Conservation (phyloP, 495 filamentous ascomycete genomes). For the Penicillium paradoxum region DNA sequence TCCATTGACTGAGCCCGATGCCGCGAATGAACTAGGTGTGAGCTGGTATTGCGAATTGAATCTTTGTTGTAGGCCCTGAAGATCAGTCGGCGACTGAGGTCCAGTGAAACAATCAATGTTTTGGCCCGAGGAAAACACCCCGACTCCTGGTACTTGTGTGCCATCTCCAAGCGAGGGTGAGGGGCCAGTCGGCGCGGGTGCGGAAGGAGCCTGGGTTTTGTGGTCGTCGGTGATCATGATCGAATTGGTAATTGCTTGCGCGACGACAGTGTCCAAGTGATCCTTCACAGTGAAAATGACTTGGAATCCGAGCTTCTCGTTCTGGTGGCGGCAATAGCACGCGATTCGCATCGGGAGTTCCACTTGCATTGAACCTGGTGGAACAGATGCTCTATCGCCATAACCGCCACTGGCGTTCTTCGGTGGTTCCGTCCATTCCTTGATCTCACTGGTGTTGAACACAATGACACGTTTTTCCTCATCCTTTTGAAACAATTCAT, state of each 20-base stretch:
- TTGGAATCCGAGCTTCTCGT: constrained; percentile 85
- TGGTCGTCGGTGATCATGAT: constrained; percentile 98
- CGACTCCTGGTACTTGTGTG: constrained; percentile 40
- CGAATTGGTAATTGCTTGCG: constrained; percentile 77
- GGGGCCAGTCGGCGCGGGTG: constrained; percentile 31
- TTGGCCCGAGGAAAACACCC: constrained; percentile 41
- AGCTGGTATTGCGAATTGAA: constrained; percentile 44
- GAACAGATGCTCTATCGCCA: constrained; percentile 38
- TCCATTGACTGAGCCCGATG: constrained; percentile 33
- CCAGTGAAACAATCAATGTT: constrained; percentile 20
- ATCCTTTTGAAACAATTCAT: constrained; percentile 68
- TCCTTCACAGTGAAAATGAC: constrained; percentile 94
- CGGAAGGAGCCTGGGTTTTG: constrained; percentile 64
- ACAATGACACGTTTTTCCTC: constrained; percentile 79
- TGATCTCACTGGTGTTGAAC: constrained; percentile 89
- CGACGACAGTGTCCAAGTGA: constrained; percentile 62
- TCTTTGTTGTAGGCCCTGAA: constrained; percentile 49
- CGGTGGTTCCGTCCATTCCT: constrained; percentile 69
- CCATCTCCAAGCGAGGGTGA: constrained; percentile 39
- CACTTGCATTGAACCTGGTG: constrained; percentile 63
- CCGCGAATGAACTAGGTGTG: constrained; percentile 32
- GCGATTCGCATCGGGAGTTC: constrained; percentile 92
- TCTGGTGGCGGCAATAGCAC: constrained; percentile 92
- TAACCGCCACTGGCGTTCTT: constrained; percentile 28
- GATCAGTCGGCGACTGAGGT: constrained; percentile 46